Base-by-base conservation (phyloP, 2,329 filamentous ascomycete genomes). In the Golovinomyces cichoracearum region DNA sequence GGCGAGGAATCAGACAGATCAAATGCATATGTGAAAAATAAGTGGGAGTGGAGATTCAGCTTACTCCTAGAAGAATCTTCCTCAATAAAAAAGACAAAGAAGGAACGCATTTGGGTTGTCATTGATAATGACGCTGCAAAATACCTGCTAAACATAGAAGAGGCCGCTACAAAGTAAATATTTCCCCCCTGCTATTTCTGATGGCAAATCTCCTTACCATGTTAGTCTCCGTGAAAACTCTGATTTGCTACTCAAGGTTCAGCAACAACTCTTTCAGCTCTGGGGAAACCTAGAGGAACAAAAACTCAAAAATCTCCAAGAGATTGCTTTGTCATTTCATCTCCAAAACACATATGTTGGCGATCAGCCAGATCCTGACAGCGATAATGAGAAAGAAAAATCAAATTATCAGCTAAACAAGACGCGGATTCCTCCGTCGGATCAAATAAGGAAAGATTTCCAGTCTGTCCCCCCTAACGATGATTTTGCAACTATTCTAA, bases 211-310 rank as follows among this genome's bases (percentile, higher is more conserved):
- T 46, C 29, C 48, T 54, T 50, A 58, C 42, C 48, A 13, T 22
- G 41, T 12, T 40, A 75, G 76, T 60, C 68, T 93, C 29, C 70
- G 68, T 19, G 59, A 62, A n/a, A 64, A 80, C 41, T 55, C 62
- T 2, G 47, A 61, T 0, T 57, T 63, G 1, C 64, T 90, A 0
- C 59, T 56, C 2, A 53, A 61, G 5, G 63, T 94, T 4, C 71
- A 74, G 47, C 74, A 92, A 55, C 77, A 72, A 55, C 66, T 94
- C 49, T 88, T 79, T 59, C 65, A 74, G 31, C 67, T 94, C 1
- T 95, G 88, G 86, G 88, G 88, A 1, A 74, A 93, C 52, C 66
- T 94, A 1, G 77, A 86, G 58, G 83, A 93, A 59, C 61, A 66
- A 45, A 83, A 81, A 58, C 56, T 57, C 1, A 60, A 55, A n/a